phyloP scores from a whole-genome alignment of 139 green algal genomes.

The Chlorella sp. region DNA sequence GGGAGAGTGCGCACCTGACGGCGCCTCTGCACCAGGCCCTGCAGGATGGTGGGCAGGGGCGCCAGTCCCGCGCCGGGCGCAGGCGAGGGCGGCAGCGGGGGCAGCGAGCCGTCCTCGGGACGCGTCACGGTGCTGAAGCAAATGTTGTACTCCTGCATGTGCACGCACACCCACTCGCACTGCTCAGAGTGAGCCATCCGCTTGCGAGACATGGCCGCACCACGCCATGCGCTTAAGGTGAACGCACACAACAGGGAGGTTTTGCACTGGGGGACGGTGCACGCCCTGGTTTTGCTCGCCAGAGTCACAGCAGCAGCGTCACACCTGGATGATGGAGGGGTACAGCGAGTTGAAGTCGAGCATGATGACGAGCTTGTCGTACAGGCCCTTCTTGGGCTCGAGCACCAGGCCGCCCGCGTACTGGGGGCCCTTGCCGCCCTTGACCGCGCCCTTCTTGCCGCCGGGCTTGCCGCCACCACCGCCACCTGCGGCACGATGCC shows the following conservation, averaged over 20 bases:
- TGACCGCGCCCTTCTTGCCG: conserved; percentile 8
- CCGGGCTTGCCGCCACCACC: not conserved
- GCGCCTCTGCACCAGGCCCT: conserved; percentile 68
- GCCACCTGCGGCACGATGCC: too few species aligned
- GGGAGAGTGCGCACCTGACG: conserved; percentile 43
- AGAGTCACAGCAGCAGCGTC: too few species aligned
- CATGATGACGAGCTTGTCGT: conserved; percentile 95
- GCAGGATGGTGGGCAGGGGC: conserved; percentile 63
- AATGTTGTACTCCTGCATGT: conserved; percentile 94
- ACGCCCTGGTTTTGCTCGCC: too few species aligned
- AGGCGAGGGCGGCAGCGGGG: conserved; percentile 26
- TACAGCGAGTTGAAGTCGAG: conserved; percentile 99
- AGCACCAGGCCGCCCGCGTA: conserved; percentile 85
- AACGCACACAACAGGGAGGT: too few species aligned
- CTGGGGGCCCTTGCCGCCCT: conserved; percentile 34
- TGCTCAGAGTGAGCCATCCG: too few species aligned
- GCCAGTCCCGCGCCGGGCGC: conserved; percentile 40
- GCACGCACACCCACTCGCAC: too few species aligned
- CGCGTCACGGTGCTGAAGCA: conserved; percentile 96
- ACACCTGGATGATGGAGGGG: conserved; percentile 96
- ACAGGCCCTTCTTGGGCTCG: conserved; percentile 97
- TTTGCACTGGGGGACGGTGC: too few species aligned
- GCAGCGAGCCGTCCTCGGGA: conserved; percentile 33
- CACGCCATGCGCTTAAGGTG: too few species aligned
- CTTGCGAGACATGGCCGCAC: too few species aligned